A percentile compares a stretch with the other conserved stretches of the same genome.
Conservation (phyloP, 768 basidiomycete species). For the Phaeotremella fagi region DNA sequence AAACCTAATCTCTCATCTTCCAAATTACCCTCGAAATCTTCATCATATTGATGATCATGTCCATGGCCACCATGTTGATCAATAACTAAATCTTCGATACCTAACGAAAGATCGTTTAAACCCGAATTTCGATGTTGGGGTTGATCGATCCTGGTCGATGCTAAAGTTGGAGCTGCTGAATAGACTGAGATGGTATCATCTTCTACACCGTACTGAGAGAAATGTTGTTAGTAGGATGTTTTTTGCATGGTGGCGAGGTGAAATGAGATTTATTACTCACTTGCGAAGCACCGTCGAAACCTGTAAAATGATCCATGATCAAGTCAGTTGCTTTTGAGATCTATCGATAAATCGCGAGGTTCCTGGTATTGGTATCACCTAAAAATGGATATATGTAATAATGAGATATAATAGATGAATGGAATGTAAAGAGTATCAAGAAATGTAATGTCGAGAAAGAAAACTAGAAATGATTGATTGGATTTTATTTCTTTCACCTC, state of each 20-base stretch:
- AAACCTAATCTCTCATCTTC: constrained; percentile 18
- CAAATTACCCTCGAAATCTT: constrained; percentile 22
- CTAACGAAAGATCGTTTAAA: background rate
- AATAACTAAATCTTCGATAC: background rate
- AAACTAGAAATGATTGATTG: no score
- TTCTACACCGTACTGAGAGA: constrained; percentile 38
- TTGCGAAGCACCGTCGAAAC: constrained; percentile 50
- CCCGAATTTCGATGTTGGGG: background rate
- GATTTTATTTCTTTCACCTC: no score
- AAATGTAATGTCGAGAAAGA: no score
- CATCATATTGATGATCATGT: constrained; percentile 20
- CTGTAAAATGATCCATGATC: constrained; percentile 44
- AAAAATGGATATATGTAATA: no score
- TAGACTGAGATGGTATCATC: constrained; percentile 42
- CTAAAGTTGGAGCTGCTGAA: constrained; percentile 26
- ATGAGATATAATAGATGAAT: no score
- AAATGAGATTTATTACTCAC: constrained; percentile 8
- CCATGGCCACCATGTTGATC: constrained; percentile 1
- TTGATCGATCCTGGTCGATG: constrained; percentile 1
- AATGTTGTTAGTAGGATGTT: no score
- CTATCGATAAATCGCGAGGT: background rate
- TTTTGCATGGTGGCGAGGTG: constrained; percentile 13
- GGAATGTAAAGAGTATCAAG: no score
- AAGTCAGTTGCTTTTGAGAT: no score
- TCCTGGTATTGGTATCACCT: background rate